Percentiles rank a stretch among this genome's conserved stretches.
These are phyloP conservation scores for Pholiota microspora DNA, from an alignment of 768 basidiomycete genomes.

Conservation along the genomic window DNA sequence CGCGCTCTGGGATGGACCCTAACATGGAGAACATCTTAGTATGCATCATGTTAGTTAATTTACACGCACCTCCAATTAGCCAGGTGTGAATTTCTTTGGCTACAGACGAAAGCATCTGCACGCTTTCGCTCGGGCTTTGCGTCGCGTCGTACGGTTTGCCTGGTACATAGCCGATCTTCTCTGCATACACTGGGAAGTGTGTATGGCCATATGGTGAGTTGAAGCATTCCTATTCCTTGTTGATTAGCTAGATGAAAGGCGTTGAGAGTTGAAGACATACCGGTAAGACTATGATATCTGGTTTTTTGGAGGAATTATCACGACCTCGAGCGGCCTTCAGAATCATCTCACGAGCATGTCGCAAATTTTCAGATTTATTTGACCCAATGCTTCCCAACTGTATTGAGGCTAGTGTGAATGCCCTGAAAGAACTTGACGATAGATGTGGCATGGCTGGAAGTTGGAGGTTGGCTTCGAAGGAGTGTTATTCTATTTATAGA, in stretches of 20 bases:
- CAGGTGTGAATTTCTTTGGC: conserved; percentile 80
- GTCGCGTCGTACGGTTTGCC: conserved; percentile 58
- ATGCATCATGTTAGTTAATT: neutral
- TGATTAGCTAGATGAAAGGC: neutral
- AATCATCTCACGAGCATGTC: conserved; percentile 80
- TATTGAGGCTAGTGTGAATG: conserved; percentile 85
- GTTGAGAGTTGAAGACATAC: conserved; percentile 38
- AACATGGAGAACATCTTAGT: neutral
- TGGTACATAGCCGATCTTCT: conserved; percentile 63
- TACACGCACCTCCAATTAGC: conserved; percentile 85
- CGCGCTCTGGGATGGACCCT: conserved; percentile 94
- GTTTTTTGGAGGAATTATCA: conserved; percentile 54
- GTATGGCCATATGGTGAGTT: conserved; percentile 81
- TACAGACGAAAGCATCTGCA: conserved; percentile 75
- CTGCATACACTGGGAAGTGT: conserved; percentile 83
- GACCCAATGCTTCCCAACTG: conserved; percentile 78
- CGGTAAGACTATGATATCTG: conserved; percentile 82
- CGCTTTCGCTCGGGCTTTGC: conserved; percentile 65
- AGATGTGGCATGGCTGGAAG: neutral
- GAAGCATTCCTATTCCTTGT: conserved; percentile 69
- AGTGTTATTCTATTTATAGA: too few species aligned
- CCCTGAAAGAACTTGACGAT: conserved; percentile 18
- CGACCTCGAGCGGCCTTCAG: conserved; percentile 55
- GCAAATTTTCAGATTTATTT: conserved; percentile 77
- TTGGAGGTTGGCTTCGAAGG: neutral